phyloP scores from a whole-genome alignment of 1,139 yeast genomes.

The Candida freyschussii region DNA sequence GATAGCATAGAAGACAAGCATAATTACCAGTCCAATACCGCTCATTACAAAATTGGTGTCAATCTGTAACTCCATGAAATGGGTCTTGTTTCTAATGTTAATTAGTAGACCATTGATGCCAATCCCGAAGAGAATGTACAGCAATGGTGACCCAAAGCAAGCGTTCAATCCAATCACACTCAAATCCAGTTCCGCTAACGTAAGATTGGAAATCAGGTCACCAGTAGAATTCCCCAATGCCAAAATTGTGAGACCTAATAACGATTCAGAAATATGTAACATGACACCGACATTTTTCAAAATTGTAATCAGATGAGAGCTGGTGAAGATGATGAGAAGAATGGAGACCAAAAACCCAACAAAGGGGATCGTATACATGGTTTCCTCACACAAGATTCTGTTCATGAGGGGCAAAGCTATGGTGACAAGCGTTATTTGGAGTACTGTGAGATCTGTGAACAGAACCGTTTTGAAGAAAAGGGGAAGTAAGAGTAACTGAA shows the following conservation, averaged over 20 bases:
- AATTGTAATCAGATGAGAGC: conserved; percentile 15
- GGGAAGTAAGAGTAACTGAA: conserved; percentile 12
- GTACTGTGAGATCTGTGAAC: background rate
- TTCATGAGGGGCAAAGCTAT: background rate
- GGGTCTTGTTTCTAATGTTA: conserved; percentile 22
- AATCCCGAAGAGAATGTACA: conserved; percentile 57
- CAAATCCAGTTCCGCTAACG: conserved; percentile 77
- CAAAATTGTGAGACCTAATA: conserved; percentile 81
- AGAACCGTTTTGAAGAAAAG: conserved; percentile 6
- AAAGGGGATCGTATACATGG: conserved; percentile 10
- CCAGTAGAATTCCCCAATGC: conserved; percentile 93
- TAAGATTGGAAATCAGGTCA: conserved; percentile 77
- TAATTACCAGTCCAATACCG: conserved; percentile 42
- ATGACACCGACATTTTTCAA: conserved; percentile 44
- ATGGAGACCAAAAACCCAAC: conserved; percentile 20
- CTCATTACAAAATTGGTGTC: conserved; percentile 46
- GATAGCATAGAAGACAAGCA: conserved; percentile 25
- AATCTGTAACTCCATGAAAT: conserved; percentile 34
- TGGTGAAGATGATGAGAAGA: conserved; percentile 10
- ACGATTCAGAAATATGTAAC: conserved; percentile 65
- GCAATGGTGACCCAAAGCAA: conserved; percentile 86
- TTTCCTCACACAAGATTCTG: too few relatives aligned
- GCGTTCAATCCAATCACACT: conserved; percentile 91
- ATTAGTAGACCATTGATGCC: conserved; percentile 64
- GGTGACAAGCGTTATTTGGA: background rate